phyloP scores from a whole-genome alignment of 2,329 filamentous ascomycete species.

The Hypomyces perniciosus region DNA sequence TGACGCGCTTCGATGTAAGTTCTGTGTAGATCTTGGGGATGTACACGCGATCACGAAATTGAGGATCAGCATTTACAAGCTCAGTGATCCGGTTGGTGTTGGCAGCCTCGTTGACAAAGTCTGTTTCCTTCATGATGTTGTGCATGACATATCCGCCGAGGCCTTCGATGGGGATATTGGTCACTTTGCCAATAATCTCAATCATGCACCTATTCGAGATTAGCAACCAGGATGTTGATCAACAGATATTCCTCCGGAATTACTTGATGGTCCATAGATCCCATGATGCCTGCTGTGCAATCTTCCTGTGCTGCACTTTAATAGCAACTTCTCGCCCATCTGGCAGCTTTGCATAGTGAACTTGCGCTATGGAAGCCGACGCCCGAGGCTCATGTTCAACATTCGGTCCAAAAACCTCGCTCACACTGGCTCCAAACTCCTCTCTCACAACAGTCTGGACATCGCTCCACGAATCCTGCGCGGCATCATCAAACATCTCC shows the following conservation, averaged over 20 bases:
- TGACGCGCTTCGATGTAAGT: not conserved
- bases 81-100: slow-evolving; percentile 1
- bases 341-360: slow-evolving; percentile 5
- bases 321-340: slow-evolving; percentile 9
- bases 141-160: slow-evolving; percentile 7
- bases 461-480: slow-evolving; percentile 5
- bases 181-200: not conserved
- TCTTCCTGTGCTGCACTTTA: slow-evolving; percentile 3
- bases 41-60: slow-evolving; percentile 1
- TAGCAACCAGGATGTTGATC: no score
- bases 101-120: slow-evolving; percentile 8
- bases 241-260: no score
- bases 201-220: not conserved
- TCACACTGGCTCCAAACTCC: slow-evolving; percentile 5
- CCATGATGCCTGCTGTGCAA: slow-evolving; percentile 7
- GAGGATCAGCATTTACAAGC: slow-evolving; percentile 1
- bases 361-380: slow-evolving; percentile 7
- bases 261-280: slow-evolving; percentile 11
- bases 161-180: slow-evolving; percentile 3
- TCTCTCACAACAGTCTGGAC: slow-evolving; percentile 5
- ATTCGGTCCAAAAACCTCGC: slow-evolving; percentile 2
- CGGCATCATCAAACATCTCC: slow-evolving; percentile 10
- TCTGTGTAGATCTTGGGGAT: slow-evolving; percentile 7
- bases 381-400: slow-evolving; percentile 6
- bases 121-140: slow-evolving; percentile 9